Base-by-base conservation (phyloP, 192 early-diverging fungal species). In the Dissophora globulifera region DNA sequence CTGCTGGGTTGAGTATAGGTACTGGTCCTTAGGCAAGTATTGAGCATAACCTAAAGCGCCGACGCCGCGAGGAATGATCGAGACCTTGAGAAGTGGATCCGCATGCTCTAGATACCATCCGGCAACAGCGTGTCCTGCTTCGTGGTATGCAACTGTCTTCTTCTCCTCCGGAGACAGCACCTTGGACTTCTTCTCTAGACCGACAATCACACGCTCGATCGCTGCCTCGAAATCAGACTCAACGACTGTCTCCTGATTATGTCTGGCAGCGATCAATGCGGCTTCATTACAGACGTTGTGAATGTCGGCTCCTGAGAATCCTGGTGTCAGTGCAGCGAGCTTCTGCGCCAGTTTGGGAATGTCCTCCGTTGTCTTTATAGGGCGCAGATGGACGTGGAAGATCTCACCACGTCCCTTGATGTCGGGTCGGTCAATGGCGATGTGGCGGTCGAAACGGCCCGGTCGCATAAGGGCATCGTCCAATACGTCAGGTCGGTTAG, bases 261-360 rank as follows among this genome's bases (percentile, higher is more conserved):
- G 79, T 50, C 98, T 90, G 50, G 98, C 98, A 17, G 95, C 98
- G 69, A 98, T 97, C 60, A 99, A 87, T 27, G 98, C 98, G 33
- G 96, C 96, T 83, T 99, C 98, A 62, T 99, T 99, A 80, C 96
- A 99, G 15, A 98, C 98, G 80, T 99, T 99, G 74, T 91, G 90
- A 56, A 99, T 91, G 78, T 99, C 98, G 22, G 98, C 98, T 52
- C 98, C 98, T 15, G 94, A 94, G 72, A 99, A 99, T 15, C 98
- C 98, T 19, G 98, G 98, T 1, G 98, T 99, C 67, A 99, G 82
- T 1, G 96, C 95, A 15, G 95, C 95, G 58, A 99, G 84, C 83
- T 93, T 95, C 58, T 91, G 88, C 15, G 93, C 82, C 33, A 99
- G 81, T 47, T 82, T 80, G 26, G 91, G 86, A 23, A 94, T 80